phyloP scores from a whole-genome alignment of 768 basidiomycete species.

The Amanita thiersii region DNA sequence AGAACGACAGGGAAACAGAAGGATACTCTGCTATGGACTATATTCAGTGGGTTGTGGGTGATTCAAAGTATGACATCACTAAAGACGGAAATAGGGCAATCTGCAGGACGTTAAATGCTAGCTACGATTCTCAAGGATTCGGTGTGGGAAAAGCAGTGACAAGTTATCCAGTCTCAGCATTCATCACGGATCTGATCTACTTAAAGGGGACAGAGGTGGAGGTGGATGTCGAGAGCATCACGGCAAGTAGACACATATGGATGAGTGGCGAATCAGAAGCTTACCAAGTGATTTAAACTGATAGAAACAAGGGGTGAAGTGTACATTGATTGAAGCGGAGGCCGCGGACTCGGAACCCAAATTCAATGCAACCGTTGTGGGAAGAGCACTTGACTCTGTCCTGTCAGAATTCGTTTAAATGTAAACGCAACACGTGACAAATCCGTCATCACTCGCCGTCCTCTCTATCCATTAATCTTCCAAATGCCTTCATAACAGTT shows the following conservation, averaged over 20 bases:
- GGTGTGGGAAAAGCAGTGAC: conserved; percentile 54
- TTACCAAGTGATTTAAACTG: no score
- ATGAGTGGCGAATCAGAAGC: conserved; percentile 3
- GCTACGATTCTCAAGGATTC: conserved; percentile 42
- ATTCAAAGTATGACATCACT: conserved; percentile 6
- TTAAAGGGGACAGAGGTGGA: conserved; percentile 53
- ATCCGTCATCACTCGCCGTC: background rate
- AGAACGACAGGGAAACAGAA: conserved; percentile 86
- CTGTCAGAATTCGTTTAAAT: conserved; percentile 11
- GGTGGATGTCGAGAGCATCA: conserved; percentile 54
- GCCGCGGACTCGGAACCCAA: conserved; percentile 13
- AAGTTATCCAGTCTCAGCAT: conserved; percentile 67
- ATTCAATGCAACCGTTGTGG: conserved; percentile 41
- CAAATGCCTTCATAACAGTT: background rate
- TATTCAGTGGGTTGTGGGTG: conserved; percentile 42
- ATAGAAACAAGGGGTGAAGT: conserved; percentile 54
- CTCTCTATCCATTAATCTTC: no score
- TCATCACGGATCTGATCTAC: conserved; percentile 81
- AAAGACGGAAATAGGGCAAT: conserved; percentile 44
- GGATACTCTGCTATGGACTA: conserved; percentile 83
- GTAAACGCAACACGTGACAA: conserved; percentile 4
- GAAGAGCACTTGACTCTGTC: conserved; percentile 29
- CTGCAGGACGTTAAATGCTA: conserved; percentile 55
- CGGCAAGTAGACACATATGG: conserved; percentile 10
- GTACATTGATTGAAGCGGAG: conserved; percentile 37